Conservation (phyloP, 2,329 filamentous ascomycete genomes). For the Arthrobotrys sinensis region DNA sequence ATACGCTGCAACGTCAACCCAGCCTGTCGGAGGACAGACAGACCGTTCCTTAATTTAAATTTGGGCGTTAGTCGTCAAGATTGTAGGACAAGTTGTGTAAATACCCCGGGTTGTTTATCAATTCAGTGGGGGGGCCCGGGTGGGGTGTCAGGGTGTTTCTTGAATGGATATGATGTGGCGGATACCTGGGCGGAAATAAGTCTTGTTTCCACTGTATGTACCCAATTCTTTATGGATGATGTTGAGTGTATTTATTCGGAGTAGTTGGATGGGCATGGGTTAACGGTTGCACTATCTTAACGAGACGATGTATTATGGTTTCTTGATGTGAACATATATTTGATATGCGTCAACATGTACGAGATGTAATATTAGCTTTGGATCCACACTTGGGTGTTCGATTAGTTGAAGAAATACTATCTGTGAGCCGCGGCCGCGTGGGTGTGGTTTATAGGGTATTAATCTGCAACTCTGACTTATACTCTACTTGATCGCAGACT, state of each 20-base stretch:
- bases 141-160: not conserved
- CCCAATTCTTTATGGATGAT: constrained; percentile 1
- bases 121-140: constrained; percentile 1
- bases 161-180: not conserved
- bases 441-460: no score
- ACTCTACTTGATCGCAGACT: no score
- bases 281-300: no score
- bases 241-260: constrained; percentile 64
- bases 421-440: no score
- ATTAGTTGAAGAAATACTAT: no score
- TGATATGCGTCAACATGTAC: not conserved
- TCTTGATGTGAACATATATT: not conserved
- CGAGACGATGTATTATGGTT: not conserved
- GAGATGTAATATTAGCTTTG: no score
- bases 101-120: constrained; percentile 8
- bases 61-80: not conserved
- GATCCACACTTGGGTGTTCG: no score
- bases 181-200: not conserved
- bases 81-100: not conserved
- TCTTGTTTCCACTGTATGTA: not conserved
- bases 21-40: not conserved
- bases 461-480: no score
- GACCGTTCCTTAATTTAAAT: not conserved
- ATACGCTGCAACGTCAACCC: constrained; percentile 6
- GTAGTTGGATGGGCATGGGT: no score